Evolutionary conservation across 2,329 filamentous ascomycete genomes (phyloP), one percentile per base, ranked within the genome.

Genomic region (Aspergillus sp.): DNA sequence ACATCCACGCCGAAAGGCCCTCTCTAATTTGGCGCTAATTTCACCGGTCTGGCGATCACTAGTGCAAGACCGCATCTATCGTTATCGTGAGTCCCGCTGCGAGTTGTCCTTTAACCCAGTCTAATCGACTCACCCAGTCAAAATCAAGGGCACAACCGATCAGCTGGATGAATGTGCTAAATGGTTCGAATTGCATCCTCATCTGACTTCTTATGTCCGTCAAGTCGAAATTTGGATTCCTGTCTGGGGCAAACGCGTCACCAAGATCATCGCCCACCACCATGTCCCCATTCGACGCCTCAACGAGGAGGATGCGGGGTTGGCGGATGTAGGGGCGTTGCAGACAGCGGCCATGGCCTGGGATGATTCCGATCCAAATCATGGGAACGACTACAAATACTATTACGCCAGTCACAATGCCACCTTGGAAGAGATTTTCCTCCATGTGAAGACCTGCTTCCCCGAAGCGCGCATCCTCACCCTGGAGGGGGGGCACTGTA

Each of bases 161-260:
- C 85, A 81, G 14, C 72, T 89, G 38, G 73, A 80, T 40, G 77
- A 83, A 45, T 82, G 86, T 6, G 75, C 81, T 56, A 57, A 73
- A 32, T 89, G 86, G 75, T 87, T 90, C 59, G 68, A 73, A 14
- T 59, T 70, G 9, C 79, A 84, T 53, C 74, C 78, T 24, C 82
- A 88, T 61, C 79, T 90, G 5, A 78, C 81, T 17, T 60, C 71
- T 8, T 83, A 89, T 59, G 83, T 90, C 54, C 85, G 84, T 58
- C 87, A 90, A 63, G 80, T 90, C 53, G 87, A 90, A 69, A 78
- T 90, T 40, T 90, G 87, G 86, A 88, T 90, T 56, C 87, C 88
- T 3, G 86, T 90, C 38, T 90, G 78, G 72, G 77, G 79, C 14
- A 73, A 87, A 61, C 80, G 85, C 58, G 60, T 63, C 3, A 54